phyloP scores from a whole-genome alignment of 768 basidiomycete species.

The Peribolospora kevripleyi region DNA sequence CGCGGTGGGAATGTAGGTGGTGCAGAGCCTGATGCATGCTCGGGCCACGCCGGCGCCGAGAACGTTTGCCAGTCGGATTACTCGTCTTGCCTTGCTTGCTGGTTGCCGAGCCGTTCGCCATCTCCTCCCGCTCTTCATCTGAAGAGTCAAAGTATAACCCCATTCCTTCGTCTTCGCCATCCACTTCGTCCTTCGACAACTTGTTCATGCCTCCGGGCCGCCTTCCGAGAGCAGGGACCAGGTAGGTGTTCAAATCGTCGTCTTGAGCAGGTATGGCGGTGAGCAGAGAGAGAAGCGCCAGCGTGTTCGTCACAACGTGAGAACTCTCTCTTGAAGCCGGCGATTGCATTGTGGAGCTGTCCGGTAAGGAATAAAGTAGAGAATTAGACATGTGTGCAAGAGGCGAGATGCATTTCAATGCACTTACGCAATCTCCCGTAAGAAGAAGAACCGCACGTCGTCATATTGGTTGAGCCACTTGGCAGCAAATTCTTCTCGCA shows the following conservation, averaged over 20 bases:
- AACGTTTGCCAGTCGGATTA: background rate
- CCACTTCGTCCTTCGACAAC: background rate
- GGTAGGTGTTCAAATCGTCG: no score
- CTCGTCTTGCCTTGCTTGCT: slow-evolving; percentile 29
- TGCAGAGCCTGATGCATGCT: slow-evolving; percentile 43
- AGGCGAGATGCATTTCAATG: slow-evolving; percentile 5
- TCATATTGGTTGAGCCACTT: slow-evolving; percentile 55
- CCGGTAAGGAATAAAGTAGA: slow-evolving; percentile 10
- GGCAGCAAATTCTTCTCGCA: slow-evolving; percentile 37
- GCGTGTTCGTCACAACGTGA: slow-evolving; percentile 22
- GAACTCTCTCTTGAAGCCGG: slow-evolving; percentile 19
- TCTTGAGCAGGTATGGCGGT: background rate
- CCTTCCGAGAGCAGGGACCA: no score
- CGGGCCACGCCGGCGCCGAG: background rate
- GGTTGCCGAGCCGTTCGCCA: slow-evolving; percentile 29
- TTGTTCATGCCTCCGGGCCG: background rate
- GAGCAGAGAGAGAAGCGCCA: slow-evolving; percentile 29
- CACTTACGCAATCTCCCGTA: slow-evolving; percentile 42
- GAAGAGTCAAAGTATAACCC: no score
- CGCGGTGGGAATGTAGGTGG: slow-evolving; percentile 40
- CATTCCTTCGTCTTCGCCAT: background rate
- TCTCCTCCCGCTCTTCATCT: slow-evolving; percentile 22
- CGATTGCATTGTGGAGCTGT: slow-evolving; percentile 14
- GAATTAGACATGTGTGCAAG: slow-evolving; percentile 17
- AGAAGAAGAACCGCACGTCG: slow-evolving; percentile 72